Evolutionary conservation across 2,329 filamentous ascomycete species (phyloP), one percentile per base, ranked within the genome.

Genomic region (Epichloe festucae): DNA sequence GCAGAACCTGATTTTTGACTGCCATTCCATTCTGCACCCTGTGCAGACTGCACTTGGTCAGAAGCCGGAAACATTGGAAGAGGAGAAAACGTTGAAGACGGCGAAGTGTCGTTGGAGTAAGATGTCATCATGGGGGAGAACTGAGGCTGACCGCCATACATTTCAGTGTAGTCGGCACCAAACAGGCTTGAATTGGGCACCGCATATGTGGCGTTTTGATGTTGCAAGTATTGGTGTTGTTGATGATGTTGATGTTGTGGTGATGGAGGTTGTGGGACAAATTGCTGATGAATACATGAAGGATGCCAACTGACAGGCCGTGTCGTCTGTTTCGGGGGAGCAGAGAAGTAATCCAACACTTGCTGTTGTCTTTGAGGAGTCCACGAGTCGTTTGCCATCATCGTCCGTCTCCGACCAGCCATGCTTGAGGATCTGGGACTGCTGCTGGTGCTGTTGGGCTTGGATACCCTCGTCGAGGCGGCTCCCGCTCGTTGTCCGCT

Each of bases 291-390:
- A 19, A 71, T 65, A 53, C 78, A 73, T 10, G 78, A 77, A 3
- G 85, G 83, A 63, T 89, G 86, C 86, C 86, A 89, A 71, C 85
- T 89, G 45, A 87, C 57, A 36, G 54, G 56, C 12, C 52, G 58
- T 55, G 54, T 39, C 46, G 54, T 41, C 38, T 56, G 54, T 38
- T 58, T 59, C 27, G 42, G 23, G 19, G 38, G 52, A 10, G 19
- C 34, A 6, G 56, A 50, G 17, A 63, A 55, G 49, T 63, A 61
- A 45, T 78, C 70, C 44, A 74, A 59, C 35, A 68, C 67, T 54
- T 76, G 74, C 48, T 74, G 73, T 54, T 68, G 73, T 55, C 72
- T 69, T 54, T 66, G 68, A 55, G 67, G 69, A 53, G 73, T 64
- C 56, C 64, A 67, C 54, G 64, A 63, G 17, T 52, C 50, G 55